Conservation (phyloP, 176 grass and related monocot genomes). For the Carex myosuroides region DNA sequence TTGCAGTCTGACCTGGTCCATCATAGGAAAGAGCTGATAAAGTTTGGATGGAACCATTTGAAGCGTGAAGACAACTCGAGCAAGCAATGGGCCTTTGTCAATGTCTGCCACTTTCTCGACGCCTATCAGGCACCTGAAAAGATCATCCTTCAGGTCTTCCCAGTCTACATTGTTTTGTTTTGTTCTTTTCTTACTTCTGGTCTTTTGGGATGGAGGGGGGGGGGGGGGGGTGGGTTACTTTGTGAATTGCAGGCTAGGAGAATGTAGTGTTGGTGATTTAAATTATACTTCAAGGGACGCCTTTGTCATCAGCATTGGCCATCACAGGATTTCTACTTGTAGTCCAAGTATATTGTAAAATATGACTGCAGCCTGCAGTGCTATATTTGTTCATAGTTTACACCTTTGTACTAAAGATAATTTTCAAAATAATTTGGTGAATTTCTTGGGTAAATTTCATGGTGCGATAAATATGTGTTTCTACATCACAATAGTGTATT, state of each 20-base stretch:
- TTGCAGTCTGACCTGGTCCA: constrained; percentile 91
- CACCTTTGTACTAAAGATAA: background rate
- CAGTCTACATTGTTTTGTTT: background rate
- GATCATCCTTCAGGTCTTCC: constrained; percentile 84
- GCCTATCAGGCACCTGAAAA: constrained; percentile 99
- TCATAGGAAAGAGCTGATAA: constrained; percentile 96
- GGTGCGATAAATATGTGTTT: background rate
- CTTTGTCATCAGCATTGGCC: background rate
- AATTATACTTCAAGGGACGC: background rate
- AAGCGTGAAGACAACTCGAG: constrained; percentile 99
- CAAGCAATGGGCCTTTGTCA: constrained; percentile 99
- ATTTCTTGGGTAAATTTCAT: background rate
- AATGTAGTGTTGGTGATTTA: background rate
- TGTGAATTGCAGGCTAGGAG: background rate
- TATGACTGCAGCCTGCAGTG: background rate
- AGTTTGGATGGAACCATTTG: constrained; percentile 99
- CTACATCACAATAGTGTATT: background rate
- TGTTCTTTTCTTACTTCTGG: background rate
- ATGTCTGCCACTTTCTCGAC: constrained; percentile 97
- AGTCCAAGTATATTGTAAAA: background rate
- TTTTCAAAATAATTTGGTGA: background rate
- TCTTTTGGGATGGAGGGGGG: background rate
- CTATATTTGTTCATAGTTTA: constrained; percentile 8
- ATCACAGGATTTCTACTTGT: background rate
- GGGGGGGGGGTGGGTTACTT: background rate